Conservation (phyloP, 345 rosid species). For the Gossypium herbaceum region DNA sequence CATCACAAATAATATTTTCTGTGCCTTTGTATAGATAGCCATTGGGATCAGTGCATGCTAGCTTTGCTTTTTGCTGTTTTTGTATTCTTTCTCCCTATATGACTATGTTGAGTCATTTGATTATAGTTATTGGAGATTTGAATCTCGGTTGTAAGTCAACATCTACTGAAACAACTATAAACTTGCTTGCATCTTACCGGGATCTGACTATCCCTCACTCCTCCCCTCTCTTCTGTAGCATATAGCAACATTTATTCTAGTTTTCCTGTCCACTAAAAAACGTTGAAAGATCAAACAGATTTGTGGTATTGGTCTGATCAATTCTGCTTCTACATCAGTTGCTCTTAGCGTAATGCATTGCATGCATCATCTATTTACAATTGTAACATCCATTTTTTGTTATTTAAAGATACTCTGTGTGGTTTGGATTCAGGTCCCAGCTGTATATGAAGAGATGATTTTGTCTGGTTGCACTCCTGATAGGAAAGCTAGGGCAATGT, state of each 20-base stretch:
- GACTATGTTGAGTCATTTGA: background rate
- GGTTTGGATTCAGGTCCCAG: slow-evolving; percentile 62
- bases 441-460: slow-evolving; percentile 90
- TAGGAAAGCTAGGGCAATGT: slow-evolving; percentile 89
- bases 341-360: background rate
- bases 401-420: background rate
- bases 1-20: background rate
- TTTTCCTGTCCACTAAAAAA: background rate
- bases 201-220: background rate
- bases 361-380: background rate
- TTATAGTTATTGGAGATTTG: background rate
- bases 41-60: background rate
- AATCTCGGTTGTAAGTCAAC: background rate
- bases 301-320: background rate
- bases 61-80: background rate
- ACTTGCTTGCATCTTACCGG: background rate
- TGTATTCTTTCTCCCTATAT: background rate
- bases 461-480: slow-evolving; percentile 84
- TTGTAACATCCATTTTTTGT: background rate
- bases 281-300: background rate
- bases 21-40: background rate
- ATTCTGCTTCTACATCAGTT: background rate
- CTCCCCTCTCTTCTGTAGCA: background rate
- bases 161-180: background rate
- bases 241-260: background rate